phyloP scores from a whole-genome alignment of 106 monocot species.

The Ottelia alismoides region DNA sequence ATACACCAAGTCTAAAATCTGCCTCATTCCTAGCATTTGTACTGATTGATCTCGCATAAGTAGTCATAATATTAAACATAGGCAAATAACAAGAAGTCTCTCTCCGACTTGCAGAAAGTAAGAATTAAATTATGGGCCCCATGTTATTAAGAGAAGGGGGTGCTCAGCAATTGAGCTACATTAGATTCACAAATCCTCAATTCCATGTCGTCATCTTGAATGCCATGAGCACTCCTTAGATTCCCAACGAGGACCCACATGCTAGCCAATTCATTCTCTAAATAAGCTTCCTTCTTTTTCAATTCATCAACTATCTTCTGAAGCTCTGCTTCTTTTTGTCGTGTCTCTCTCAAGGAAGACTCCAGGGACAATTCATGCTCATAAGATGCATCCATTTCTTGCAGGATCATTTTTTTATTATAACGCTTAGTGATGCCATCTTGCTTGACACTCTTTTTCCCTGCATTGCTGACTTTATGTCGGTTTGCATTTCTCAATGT shows the following conservation, averaged over 20 bases:
- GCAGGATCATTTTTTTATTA: constrained; percentile 21
- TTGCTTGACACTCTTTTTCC: constrained; percentile 18
- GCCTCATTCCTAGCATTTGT: too few relatives aligned
- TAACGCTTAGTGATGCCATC: constrained; percentile 29
- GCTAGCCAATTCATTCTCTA: constrained; percentile 86
- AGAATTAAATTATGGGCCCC: too few relatives aligned
- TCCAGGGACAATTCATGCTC: constrained; percentile 53
- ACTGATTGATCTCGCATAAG: too few relatives aligned
- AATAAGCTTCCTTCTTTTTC: constrained; percentile 55
- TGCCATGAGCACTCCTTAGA: constrained; percentile 59
- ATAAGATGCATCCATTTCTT: constrained; percentile 18
- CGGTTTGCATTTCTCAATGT: constrained; percentile 17
- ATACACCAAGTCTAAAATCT: too few relatives aligned
- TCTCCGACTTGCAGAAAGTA: too few relatives aligned
- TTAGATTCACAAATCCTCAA: too few relatives aligned
- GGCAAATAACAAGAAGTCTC: too few relatives aligned
- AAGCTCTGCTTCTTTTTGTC: constrained; percentile 59
- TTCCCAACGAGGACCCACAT: constrained; percentile 91
- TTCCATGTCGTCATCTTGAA: constrained; percentile 4
- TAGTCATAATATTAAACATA: too few relatives aligned
- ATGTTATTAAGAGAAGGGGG: too few relatives aligned
- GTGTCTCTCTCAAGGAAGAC: constrained; percentile 44
- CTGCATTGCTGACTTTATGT: constrained; percentile 19
- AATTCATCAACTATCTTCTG: constrained; percentile 69
- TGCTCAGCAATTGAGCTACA: too few relatives aligned